Conservation (phyloP, 2,329 filamentous ascomycete species). For the Diaporthe sp. region DNA sequence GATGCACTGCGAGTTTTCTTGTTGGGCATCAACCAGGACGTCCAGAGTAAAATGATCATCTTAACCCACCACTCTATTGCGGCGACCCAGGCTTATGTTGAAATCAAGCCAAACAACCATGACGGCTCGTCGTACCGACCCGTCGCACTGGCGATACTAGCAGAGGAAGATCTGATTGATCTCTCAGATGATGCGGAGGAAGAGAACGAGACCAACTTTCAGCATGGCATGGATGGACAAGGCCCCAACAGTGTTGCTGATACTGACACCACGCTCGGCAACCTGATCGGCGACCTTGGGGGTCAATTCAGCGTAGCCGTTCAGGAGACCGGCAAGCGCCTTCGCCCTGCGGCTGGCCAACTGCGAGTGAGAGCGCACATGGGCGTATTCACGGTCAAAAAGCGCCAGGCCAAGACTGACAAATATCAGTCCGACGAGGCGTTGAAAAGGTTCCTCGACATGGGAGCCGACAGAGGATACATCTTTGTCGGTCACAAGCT, state of each 20-base stretch:
- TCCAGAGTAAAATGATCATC: background rate
- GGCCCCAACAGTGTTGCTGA: background rate
- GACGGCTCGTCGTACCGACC: constrained; percentile 13
- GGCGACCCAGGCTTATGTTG: background rate
- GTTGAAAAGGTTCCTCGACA: constrained; percentile 17
- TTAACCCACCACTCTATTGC: constrained; percentile 14
- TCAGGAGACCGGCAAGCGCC: constrained; percentile 30
- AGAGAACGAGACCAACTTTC: background rate
- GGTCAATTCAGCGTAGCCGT: constrained; percentile 8
- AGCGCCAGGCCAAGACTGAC: background rate
- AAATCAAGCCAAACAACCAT: constrained; percentile 10
- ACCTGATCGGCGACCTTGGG: background rate
- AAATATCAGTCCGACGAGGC: constrained; percentile 16
- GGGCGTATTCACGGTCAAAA: constrained; percentile 23
- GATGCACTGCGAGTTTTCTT: constrained; percentile 31
- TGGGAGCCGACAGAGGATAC: constrained; percentile 27
- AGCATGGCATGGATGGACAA: background rate
- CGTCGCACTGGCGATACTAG: background rate
- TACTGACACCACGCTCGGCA: background rate
- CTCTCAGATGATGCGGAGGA: background rate
- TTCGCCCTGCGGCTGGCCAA: constrained; percentile 33
- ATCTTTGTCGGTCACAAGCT: constrained; percentile 29
- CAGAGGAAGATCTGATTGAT: background rate
- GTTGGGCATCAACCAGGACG: constrained; percentile 21
- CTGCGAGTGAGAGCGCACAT: constrained; percentile 36